Evolutionary conservation across 768 basidiomycete genomes (phyloP).

Genomic region (Trametes coccinea): DNA sequence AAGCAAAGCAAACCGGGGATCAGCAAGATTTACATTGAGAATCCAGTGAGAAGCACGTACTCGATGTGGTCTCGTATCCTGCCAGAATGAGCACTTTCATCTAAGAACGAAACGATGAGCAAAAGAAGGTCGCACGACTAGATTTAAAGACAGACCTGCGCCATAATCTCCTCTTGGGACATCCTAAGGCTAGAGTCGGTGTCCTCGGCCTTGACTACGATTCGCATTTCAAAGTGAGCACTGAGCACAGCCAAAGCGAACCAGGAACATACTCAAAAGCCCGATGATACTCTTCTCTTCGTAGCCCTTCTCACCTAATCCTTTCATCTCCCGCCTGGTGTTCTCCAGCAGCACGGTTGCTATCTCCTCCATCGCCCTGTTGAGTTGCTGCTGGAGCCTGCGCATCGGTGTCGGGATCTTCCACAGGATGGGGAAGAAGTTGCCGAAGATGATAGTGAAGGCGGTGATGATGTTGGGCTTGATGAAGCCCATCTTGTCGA

Average conservation of each 20-base stretch:
- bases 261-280: constrained; percentile 32
- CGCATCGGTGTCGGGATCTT: constrained; percentile 35
- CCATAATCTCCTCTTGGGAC: constrained; percentile 44
- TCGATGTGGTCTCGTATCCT: constrained; percentile 57
- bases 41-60: constrained; percentile 25
- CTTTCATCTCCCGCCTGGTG: constrained; percentile 36
- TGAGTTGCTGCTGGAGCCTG: constrained; percentile 29
- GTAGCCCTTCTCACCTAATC: constrained; percentile 22
- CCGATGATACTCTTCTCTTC: constrained; percentile 42
- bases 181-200: constrained; percentile 33
- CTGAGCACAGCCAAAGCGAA: background rate
- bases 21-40: background rate
- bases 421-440: constrained; percentile 33
- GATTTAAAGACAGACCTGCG: constrained; percentile 31
- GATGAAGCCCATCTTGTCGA: constrained; percentile 25
- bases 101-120: constrained; percentile 21
- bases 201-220: constrained; percentile 39
- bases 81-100: constrained; percentile 41
- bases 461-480: constrained; percentile 10
- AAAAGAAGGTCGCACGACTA: background rate
- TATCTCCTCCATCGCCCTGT: constrained; percentile 35
- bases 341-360: constrained; percentile 35
- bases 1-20: too few relatives aligned
- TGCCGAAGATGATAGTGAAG: constrained; percentile 29
- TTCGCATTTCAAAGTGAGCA: background rate